Base-by-base conservation (phyloP, 768 basidiomycete genomes). In the Leccinellum albellum region DNA sequence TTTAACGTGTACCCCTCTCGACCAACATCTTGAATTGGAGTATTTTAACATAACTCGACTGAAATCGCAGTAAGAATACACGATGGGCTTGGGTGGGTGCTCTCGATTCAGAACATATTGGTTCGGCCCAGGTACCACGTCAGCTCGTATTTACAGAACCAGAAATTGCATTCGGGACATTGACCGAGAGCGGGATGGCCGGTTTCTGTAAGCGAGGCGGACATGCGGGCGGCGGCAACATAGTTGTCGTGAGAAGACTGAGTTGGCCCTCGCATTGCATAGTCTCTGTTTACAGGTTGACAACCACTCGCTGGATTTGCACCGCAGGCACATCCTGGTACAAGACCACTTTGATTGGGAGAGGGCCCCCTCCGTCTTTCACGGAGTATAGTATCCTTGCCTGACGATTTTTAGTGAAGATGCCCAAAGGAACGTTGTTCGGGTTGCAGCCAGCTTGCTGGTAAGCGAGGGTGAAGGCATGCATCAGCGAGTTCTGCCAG, bases 121-220 rank as follows among this genome's bases (percentile, higher is more conserved):
- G 67, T 67, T 50, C 66, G 62, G 40, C 67, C 66, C 1, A 51
- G 42, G 49, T 67, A 69, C 66, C 66, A 69, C 3, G 46, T 59
- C 53, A 68, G 21, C 5, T 69, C 67, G 13, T 42, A 2, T 0
- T 21, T 15, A 46, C 67, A 69, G 50, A 58, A 64, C 67, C 66
- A 69, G 48, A 58, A 53, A 23, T 57, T 10, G 49, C 64, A 69
- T 9, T 51, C 13, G 20, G 67, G 66, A 37, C 67, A 69, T 54
- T 66, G 48, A 23, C 60, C 62, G 0, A 67, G 59, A 23, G 14
- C 14, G 61, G 61, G 1, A 53, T 24, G 4, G 10, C 13, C 21
- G 26, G 31, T 7, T 4, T 50, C 15, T 61, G 49, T 21, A 64
- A 12, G 26, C 66, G 63, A 1, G 53, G 20, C 7, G 51, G 48